Base-by-base conservation (phyloP, 2,329 filamentous ascomycete species). In the Corynespora cassiicola region DNA sequence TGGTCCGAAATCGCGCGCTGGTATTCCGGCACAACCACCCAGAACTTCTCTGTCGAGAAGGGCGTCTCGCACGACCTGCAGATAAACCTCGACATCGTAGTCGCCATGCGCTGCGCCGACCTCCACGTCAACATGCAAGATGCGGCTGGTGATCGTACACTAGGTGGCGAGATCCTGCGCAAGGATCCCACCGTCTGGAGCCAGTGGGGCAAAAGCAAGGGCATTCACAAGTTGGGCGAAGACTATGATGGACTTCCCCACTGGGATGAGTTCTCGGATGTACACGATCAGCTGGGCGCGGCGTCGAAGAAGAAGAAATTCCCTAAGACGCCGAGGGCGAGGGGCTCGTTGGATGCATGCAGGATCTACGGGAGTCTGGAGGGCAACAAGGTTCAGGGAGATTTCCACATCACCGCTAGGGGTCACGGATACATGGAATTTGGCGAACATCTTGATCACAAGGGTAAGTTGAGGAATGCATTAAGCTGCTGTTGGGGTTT, bases 81-180 rank as follows among this genome's bases (percentile, higher is more conserved):
- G 71, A 87, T 99, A 72, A 99, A 99, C 74, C 75, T 99, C 41
- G 94, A 99, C 70, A 77, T 95, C n/a, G 88, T 97, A 5, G 78
- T 99, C 31, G 79, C 79, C 35, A 99, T 99, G 94, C 75, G 79
- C 55, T 99, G 94, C 75, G 73, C 78, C 40, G 86, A 95, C 63
- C 73, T 99, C n/a, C 88, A 96, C 72, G 77, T 99, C 70, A 97
- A 99, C 72, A 91, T 99, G 33, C 94, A 97, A 74, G 94, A 99
- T 68, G 91, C 92, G 2, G 84, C 90, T 0, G 91, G 94, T 35
- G 94, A 99, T 69, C 85, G 88, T 48, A 95, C 97, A 58, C 78
- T 95, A 19, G 94, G 94, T 3, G 88, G 81, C 4, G 77, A 85
- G 23, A 76, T 85, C 48, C 76, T 99, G 46, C 77, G 81, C 49